A percentile compares a stretch with the other conserved stretches of the same genome.
Evolutionary conservation across 257 asterid genomes (phyloP).

Genomic region (Capsicum baccatum): DNA sequence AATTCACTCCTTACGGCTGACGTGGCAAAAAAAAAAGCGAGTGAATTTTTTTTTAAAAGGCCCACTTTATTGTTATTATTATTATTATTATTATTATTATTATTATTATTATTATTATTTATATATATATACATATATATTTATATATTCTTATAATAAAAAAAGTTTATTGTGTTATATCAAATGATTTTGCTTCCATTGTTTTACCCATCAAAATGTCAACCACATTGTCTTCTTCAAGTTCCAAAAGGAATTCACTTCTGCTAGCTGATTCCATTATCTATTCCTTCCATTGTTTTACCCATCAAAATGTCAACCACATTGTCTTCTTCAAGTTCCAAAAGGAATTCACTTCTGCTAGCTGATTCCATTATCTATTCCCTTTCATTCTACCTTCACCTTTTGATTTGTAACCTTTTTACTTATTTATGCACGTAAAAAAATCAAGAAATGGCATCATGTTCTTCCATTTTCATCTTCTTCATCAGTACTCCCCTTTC

Average conservation of each 20-base stretch:
- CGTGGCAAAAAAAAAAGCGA: no score
- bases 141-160: background rate
- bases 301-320: slow-evolving; percentile 14
- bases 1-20: no score
- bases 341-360: slow-evolving; percentile 27
- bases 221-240: slow-evolving; percentile 22
- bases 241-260: slow-evolving; percentile 26
- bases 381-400: slow-evolving; percentile 31
- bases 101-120: no score
- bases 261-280: slow-evolving; percentile 6
- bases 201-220: slow-evolving; percentile 14
- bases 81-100: no score
- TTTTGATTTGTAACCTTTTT: background rate
- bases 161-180: background rate
- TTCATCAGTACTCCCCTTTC: no score
- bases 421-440: no score
- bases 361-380: background rate
- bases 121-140: no score
- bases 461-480: no score
- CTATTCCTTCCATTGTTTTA: background rate
- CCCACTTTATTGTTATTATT: no score
- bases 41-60: no score
- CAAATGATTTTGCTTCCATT: background rate
- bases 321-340: slow-evolving; percentile 25
- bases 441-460: no score